Base-by-base conservation (phyloP, 2,329 filamentous ascomycete genomes). In the Hirsutella thompsonii region DNA sequence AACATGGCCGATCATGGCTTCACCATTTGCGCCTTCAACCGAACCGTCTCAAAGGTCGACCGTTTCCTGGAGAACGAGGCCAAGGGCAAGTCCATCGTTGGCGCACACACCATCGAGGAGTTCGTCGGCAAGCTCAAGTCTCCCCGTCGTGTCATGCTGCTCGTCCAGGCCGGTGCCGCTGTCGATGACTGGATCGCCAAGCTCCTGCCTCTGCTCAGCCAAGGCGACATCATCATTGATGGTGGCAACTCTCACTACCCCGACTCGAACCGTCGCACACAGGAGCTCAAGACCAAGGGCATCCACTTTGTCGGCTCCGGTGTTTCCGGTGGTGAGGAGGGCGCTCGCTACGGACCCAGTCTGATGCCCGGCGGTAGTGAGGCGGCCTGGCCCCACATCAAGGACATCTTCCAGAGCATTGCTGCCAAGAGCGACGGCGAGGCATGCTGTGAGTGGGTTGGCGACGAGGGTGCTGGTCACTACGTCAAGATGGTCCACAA, bases 401-500 rank as follows among this genome's bases (percentile, higher is more conserved):
- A 98, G 81, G 89, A 96, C 58, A 85, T 98, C 61, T 94, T 98
- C 77, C 92, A 98, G 74, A 79, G 79, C 72, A 94, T 98, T 63
- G 78, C 92, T 49, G 92, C 92, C 67, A 96, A 98, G 81, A 93
- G 85, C 67, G 90, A 95, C 59, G 82, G 81, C 58, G 92, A 98
- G 77, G 72, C 92, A 52, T 98, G 92, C 81, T 98, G 92, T 63
- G 92, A 98, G 70, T 98, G 92, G 92, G 92, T 98, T 57, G 92
- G 92, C 72, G 92, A 96, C 70, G 88, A 96, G 68, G 92, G 92
- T 79, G 86, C 92, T 70, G 92, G 92, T 57, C 92, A 98, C 81
- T 98, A 95, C 76, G 90, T 98, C 75, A 98, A 98, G 85, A 98
- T 98, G 92, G 92, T 98, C 49, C 92, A 98, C 83, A 98, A 98